Evolutionary conservation across 257 asterid species (phyloP).

Genomic region (Thymus quinquecostatus): DNA sequence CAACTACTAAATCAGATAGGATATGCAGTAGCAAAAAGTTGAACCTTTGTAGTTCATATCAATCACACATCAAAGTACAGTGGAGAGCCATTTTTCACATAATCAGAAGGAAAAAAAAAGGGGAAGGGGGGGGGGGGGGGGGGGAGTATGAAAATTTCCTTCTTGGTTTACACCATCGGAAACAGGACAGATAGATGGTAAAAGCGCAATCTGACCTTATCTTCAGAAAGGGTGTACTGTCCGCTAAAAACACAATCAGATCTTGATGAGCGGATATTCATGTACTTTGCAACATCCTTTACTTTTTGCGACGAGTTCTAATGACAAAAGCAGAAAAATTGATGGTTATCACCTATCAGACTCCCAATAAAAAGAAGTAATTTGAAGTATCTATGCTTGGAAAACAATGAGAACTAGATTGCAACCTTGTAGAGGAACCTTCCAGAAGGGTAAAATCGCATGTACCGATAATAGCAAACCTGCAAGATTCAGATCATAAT

Average conservation of each 20-base stretch:
- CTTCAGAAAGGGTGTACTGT: slow-evolving; percentile 78
- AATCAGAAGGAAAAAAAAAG: slow-evolving; percentile 3
- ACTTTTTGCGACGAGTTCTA: slow-evolving; percentile 87
- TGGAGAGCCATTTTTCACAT: slow-evolving; percentile 14
- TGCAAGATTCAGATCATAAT: slow-evolving; percentile 39
- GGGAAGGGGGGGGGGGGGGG: too few species aligned
- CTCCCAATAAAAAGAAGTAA: not conserved
- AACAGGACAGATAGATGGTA: not conserved
- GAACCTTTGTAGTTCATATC: not conserved
- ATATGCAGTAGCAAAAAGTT: not conserved
- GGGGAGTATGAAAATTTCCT: slow-evolving; percentile 2
- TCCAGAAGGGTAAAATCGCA: slow-evolving; percentile 95
- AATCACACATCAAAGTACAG: not conserved
- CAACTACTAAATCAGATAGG: slow-evolving; percentile 20
- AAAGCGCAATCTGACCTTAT: slow-evolving; percentile 56
- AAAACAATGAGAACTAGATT: slow-evolving; percentile 15
- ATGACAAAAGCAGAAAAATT: slow-evolving; percentile 25
- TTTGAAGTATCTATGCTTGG: not conserved
- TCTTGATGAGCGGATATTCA: slow-evolving; percentile 73
- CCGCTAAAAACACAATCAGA: slow-evolving; percentile 73
- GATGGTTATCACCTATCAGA: slow-evolving; percentile 24
- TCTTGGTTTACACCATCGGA: not conserved
- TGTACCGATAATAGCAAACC: slow-evolving; percentile 95
- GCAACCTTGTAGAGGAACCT: slow-evolving; percentile 89
- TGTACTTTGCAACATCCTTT: slow-evolving; percentile 81